Evolutionary conservation across 768 basidiomycete genomes (phyloP), one percentile per base, ranked within the genome.

Genomic region (Rhodosporidiobolus sp.): DNA sequence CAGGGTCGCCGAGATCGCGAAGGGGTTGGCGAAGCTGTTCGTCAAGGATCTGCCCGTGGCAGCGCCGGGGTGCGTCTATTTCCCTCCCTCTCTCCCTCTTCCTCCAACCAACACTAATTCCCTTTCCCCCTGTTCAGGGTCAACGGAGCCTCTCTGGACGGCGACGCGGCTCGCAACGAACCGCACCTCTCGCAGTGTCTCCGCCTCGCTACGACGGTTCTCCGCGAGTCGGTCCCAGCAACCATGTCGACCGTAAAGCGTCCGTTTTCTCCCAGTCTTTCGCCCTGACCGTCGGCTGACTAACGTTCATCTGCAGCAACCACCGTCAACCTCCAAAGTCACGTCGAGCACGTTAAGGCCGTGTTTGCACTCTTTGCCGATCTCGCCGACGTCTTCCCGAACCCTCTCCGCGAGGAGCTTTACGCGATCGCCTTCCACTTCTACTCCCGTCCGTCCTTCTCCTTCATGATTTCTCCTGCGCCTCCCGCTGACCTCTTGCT

Each of bases 351-450:
- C 80, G 85, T 94, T 65, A 32, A 85, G 83, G 58, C 82, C 85
- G 24, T 86, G 87, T 4, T 88, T 93, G 72, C 79, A 83, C 26
- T 86, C 87, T 10, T 89, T 89, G 77, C 84, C 24, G 81, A 85
- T 4, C 84, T 92, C 26, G 88, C 86, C 1, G 81, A 84, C 5
- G 84, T 85, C 4, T 85, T 89, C 50, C 85, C 85, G 4, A 81
- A 85, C 1, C 78, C 83, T 35, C 84, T 86, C 64, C 83, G 87
- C 71, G 91, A 92, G 74, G 91, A 94, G 78, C 84, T 93, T 45
- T 86, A 90, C 30, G 88, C 88, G 0, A 86, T 94, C 20, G 90
- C 88, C 0, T 86, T 92, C 63, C 85, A 90, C 56, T 83, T 95
- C 1, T 95, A 94, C 77, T 84, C 85, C 43, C 89, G 92, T 92